Base-by-base conservation (phyloP, 192 early-diverging fungal species). In the Entophlyctis helioformis region DNA sequence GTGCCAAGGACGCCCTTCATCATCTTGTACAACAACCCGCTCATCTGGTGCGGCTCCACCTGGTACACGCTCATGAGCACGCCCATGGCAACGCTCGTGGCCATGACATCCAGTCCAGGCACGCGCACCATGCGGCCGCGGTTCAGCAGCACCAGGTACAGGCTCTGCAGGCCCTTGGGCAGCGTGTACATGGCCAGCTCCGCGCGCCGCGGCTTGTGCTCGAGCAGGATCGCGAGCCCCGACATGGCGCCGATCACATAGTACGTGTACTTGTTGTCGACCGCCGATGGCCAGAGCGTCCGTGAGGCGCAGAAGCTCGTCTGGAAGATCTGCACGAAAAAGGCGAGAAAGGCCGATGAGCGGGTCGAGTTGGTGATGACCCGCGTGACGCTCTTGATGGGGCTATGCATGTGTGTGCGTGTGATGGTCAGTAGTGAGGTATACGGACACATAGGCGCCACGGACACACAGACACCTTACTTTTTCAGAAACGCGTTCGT, bases 101-200 rank as follows among this genome's bases (percentile, higher is more conserved):
- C 70, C 35, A 63, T 52, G 3, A 84, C 68, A 20, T 86, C 83
- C 56, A 78, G 75, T 26, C 72, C 60, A 22, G 71, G 70, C 12
- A 83, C 56, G 26, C 68, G 62, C 39, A 63, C 42, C 36, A 86
- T 65, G 60, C 56, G 63, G 22, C 73, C 62, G n/a, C 71, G 64
- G 36, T 71, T 61, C 25, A 79, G 74, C 42, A 81, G 44, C 24
- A 86, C 76, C 46, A 73, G 59, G 59, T 81, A 88, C 28, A 82
- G 53, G 32, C 64, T 70, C 44, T 75, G 60, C 2, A 79, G 57
- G 1, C 81, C 86, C 50, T 85, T 85, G 4, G 86, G 86, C 15
- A 86, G 51, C 2, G 82, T 79, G 63, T 88, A 86, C 62, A 88
- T 70, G 2, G 83, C 82, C 50, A 86, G 61, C 50, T 88, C 83